Conservation (phyloP, 2,329 filamentous ascomycete genomes). For the Exserohilum turcica region DNA sequence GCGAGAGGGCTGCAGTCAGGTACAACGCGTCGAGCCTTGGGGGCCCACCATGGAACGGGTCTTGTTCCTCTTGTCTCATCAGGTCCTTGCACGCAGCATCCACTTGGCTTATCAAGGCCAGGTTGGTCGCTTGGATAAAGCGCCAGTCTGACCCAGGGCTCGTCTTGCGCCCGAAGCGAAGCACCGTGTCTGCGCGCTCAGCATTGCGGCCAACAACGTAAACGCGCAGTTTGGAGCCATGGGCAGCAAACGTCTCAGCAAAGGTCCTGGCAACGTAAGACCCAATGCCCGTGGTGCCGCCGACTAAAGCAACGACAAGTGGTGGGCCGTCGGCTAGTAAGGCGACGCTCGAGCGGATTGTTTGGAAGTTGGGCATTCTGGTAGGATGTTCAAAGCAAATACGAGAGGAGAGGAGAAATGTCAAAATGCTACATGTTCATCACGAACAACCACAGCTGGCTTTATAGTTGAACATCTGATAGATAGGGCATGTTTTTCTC, state of each 20-base stretch:
- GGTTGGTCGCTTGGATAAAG: constrained; percentile 41
- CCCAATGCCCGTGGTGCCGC: constrained; percentile 35
- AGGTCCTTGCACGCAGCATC: constrained; percentile 42
- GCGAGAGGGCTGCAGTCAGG: constrained; percentile 35
- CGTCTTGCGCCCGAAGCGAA: constrained; percentile 32
- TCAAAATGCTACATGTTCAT: neutral
- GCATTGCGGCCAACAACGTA: constrained; percentile 53
- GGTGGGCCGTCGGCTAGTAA: constrained; percentile 8
- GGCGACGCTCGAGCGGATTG: neutral
- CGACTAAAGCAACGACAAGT: constrained; percentile 27
- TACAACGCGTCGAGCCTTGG: constrained; percentile 45
- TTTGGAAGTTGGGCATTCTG: neutral
- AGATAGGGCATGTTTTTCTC: too few relatives aligned
- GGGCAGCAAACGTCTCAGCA: constrained; percentile 20
- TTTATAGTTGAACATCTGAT: too few relatives aligned
- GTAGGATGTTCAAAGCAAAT: neutral
- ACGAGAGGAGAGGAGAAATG: too few relatives aligned
- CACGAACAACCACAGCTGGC: too few relatives aligned
- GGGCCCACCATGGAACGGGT: constrained; percentile 22
- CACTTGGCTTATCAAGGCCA: constrained; percentile 44
- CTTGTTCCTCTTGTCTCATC: constrained; percentile 26
- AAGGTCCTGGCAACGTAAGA: constrained; percentile 28
- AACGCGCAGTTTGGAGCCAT: constrained; percentile 40
- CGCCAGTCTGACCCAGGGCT: constrained; percentile 41
- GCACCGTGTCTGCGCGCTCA: constrained; percentile 31